Evolutionary conservation across 495 filamentous ascomycete species (phyloP).

Genomic region (Aspergillus haitiensis): DNA sequence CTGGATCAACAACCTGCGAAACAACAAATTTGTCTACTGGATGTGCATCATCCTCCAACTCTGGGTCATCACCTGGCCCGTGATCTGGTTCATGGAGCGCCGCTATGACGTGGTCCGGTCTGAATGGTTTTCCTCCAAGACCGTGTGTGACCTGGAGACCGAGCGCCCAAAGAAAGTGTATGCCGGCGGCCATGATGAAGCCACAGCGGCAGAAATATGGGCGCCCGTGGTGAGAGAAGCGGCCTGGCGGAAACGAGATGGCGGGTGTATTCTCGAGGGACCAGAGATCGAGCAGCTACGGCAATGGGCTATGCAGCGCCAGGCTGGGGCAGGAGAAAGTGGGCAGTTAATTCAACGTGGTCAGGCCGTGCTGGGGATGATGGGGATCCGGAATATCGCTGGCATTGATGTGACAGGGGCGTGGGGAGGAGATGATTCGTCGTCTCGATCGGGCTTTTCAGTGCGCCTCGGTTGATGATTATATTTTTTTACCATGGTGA

Average conservation of each 20-base stretch:
- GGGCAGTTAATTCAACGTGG: constrained; percentile 12
- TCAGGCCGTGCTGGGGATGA: constrained; percentile 14
- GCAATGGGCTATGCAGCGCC: neutral
- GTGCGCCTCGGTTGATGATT: no score
- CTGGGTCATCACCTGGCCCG: constrained; percentile 48
- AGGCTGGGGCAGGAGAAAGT: neutral
- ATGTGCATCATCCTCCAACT: constrained; percentile 42
- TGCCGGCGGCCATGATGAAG: constrained; percentile 32
- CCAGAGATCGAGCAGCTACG: constrained; percentile 14
- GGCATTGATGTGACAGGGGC: constrained; percentile 19
- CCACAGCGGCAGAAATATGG: constrained; percentile 37
- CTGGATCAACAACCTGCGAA: constrained; percentile 46
- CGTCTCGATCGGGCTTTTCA: no score
- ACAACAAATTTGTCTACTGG: constrained; percentile 41
- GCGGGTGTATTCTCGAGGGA: constrained; percentile 16
- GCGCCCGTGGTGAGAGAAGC: constrained; percentile 41
- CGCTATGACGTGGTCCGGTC: constrained; percentile 40
- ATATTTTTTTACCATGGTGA: no score
- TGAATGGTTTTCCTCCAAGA: constrained; percentile 35
- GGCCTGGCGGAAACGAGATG: constrained; percentile 28
- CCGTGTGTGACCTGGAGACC: constrained; percentile 13
- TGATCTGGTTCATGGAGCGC: constrained; percentile 44
- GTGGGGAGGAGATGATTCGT: constrained; percentile 12
- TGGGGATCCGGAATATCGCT: constrained; percentile 17
- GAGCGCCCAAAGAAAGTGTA: constrained; percentile 22